These are phyloP conservation scores for Capsicum baccatum DNA, from an alignment of 257 asterid species.

Conservation along the genomic window DNA sequence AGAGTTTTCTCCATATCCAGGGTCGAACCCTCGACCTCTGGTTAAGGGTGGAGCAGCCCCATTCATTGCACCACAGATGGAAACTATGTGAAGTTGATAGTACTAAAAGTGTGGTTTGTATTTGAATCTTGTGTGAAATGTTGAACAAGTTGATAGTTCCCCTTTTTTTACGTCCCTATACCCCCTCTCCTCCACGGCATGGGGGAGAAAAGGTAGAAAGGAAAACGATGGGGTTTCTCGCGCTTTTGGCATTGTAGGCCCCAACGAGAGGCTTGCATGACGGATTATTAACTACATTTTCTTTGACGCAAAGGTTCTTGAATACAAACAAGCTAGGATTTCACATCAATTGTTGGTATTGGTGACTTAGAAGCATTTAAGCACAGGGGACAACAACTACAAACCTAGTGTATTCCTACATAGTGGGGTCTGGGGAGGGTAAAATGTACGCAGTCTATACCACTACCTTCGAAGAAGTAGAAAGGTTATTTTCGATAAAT, in stretches of 20 bases:
- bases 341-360: neutral
- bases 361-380: neutral
- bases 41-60: too few species aligned
- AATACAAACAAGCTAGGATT: conserved; percentile 16
- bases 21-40: too few species aligned
- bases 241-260: conserved; percentile 10
- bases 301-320: conserved; percentile 4
- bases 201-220: neutral
- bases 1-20: too few species aligned
- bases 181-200: neutral
- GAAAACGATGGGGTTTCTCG: neutral
- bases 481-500: too few species aligned
- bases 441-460: too few species aligned
- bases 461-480: too few species aligned
- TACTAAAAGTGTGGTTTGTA: neutral
- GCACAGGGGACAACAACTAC: neutral
- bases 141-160: neutral
- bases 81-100: neutral
- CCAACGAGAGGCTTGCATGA: conserved; percentile 11
- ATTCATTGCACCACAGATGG: too few species aligned
- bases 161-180: neutral
- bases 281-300: neutral
- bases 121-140: neutral
- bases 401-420: too few species aligned
- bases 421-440: too few species aligned